These are phyloP conservation scores for Nitzschia putrida DNA, from an alignment of 108 stramenopile genomes.

Conservation along the genomic window DNA sequence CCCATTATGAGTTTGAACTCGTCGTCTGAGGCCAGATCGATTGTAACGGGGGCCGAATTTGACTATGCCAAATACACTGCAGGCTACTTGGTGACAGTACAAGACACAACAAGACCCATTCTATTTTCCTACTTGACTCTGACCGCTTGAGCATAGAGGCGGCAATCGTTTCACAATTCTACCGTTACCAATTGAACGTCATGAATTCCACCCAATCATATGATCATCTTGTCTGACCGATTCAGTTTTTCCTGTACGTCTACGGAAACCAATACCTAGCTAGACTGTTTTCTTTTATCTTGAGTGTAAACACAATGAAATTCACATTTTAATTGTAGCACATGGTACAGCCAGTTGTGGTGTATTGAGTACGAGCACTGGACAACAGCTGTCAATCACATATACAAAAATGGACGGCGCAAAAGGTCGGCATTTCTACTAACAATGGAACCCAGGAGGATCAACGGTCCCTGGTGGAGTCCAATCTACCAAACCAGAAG, in stretches of 20 bases:
- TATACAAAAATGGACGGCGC: too few species aligned
- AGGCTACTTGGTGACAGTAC: constrained; percentile 26
- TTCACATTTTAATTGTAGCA: too few species aligned
- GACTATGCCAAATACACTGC: constrained; percentile 16
- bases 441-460: constrained; percentile 32
- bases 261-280: too few species aligned
- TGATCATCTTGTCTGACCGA: not conserved
- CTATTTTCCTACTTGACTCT: constrained; percentile 30
- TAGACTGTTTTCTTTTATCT: too few species aligned
- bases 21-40: not conserved
- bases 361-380: not conserved
- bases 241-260: too few species aligned
- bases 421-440: too few species aligned
- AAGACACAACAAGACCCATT: constrained; percentile 32
- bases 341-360: not conserved
- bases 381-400: not conserved
- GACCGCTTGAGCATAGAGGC: not conserved
- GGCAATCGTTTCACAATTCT: not conserved
- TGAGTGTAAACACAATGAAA: too few species aligned
- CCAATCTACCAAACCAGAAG: constrained; percentile 23
- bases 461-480: constrained; percentile 6
- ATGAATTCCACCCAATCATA: not conserved
- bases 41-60: constrained; percentile 37
- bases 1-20: constrained; percentile 12
- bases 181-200: not conserved